Evolutionary conservation across 305 asterid genomes (phyloP).

Genomic region (Fraxinus platypoda): DNA sequence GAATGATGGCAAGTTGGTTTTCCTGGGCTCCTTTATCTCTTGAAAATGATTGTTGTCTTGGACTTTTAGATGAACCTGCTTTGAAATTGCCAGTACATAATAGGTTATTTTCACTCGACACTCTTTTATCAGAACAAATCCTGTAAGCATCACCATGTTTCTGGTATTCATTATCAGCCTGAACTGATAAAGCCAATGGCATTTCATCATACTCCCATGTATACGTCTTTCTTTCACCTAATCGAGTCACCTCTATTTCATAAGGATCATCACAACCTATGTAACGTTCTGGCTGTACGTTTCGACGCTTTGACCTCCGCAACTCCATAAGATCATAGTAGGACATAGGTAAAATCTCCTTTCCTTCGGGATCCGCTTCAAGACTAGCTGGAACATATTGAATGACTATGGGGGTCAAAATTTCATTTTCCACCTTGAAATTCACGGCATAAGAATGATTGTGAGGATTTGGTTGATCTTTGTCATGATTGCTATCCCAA

Average conservation of each 20-base stretch:
- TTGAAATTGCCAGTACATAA: slow-evolving; percentile 22
- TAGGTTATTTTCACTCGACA: slow-evolving; percentile 22
- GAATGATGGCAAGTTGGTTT: slow-evolving; percentile 30
- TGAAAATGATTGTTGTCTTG: slow-evolving; percentile 3
- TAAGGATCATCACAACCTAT: slow-evolving; percentile 60
- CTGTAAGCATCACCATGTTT: slow-evolving; percentile 26
- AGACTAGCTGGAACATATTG: slow-evolving; percentile 31
- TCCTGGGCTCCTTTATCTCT: slow-evolving; percentile 20
- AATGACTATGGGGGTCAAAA: slow-evolving; percentile 45
- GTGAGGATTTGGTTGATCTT: slow-evolving; percentile 19
- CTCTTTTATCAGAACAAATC: slow-evolving; percentile 21
- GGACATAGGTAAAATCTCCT: slow-evolving; percentile 37
- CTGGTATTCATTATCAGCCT: slow-evolving; percentile 56
- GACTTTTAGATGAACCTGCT: slow-evolving; percentile 22
- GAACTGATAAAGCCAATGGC: slow-evolving; percentile 66
- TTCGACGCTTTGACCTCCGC: slow-evolving; percentile 79
- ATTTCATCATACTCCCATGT: slow-evolving; percentile 38
- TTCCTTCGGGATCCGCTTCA: slow-evolving; percentile 25
- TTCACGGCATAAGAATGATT: slow-evolving; percentile 41
- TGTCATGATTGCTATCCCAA: slow-evolving; percentile 35
- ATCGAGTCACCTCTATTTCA: slow-evolving; percentile 63
- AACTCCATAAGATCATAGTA: slow-evolving; percentile 41
- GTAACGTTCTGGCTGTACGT: slow-evolving; percentile 70
- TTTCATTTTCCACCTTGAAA: slow-evolving; percentile 63
- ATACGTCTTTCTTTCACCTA: slow-evolving; percentile 59